phyloP scores from a whole-genome alignment of 2,329 filamentous ascomycete genomes.

The Elsinoe necatrix region DNA sequence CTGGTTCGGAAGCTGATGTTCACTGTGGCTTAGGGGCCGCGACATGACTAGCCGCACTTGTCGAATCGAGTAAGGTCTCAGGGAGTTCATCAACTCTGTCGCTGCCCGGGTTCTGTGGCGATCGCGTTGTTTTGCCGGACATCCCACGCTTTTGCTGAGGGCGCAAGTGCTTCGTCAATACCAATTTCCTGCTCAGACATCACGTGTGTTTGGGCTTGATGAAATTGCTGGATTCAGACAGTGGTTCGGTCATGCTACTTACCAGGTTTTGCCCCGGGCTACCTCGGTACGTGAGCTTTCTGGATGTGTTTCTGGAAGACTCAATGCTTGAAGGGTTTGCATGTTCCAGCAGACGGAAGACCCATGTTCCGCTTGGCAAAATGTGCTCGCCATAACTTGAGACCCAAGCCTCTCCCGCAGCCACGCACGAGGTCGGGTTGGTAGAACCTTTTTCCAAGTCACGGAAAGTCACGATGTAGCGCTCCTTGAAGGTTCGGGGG shows the following conservation, averaged over 20 bases:
- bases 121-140: slow-evolving; percentile 13
- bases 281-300: slow-evolving; percentile 3
- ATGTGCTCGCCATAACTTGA: neutral
- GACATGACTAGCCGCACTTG: slow-evolving; percentile 12
- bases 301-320: slow-evolving; percentile 6
- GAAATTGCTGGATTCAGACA: neutral
- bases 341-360: neutral
- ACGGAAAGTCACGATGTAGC: slow-evolving; percentile 8
- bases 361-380: neutral
- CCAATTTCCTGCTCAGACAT: slow-evolving; percentile 5
- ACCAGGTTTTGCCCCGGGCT: neutral
- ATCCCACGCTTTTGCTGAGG: slow-evolving; percentile 8
- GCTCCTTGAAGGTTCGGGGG: neutral
- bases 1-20: slow-evolving; percentile 9
- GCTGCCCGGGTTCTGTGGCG: slow-evolving; percentile 3
- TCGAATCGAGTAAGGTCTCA: slow-evolving; percentile 3
- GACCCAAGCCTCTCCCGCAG: slow-evolving; percentile 13
- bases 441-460: neutral
- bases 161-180: neutral
- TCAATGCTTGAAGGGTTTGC: neutral
- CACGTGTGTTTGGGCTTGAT: slow-evolving; percentile 11
- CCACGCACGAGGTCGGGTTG: slow-evolving; percentile 12
- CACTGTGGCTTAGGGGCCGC: slow-evolving; percentile 9
- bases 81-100: neutral
- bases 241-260: slow-evolving; percentile 2